Evolutionary conservation across 495 filamentous ascomycete species (phyloP).

Genomic region (Cairneyella variabilis): DNA sequence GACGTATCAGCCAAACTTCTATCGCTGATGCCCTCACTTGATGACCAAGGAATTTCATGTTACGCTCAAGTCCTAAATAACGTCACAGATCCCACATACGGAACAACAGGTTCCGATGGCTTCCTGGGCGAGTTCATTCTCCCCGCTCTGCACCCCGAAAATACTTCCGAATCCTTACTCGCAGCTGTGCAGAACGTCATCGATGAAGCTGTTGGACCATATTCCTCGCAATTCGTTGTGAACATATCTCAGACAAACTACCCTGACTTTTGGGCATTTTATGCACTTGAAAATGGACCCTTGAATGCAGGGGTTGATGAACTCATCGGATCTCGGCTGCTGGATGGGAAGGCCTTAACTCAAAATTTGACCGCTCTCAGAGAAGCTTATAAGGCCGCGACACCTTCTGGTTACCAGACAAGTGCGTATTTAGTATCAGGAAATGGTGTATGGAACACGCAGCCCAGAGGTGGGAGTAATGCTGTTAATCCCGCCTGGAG

Average conservation of each 20-base stretch:
- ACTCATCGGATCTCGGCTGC: conserved; percentile 35
- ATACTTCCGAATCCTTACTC: conserved; percentile 4
- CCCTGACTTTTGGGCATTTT: conserved; percentile 46
- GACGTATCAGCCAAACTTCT: conserved; percentile 35
- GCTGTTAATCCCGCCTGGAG: conserved; percentile 43
- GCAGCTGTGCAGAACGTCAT: background rate
- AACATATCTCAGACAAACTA: conserved; percentile 24
- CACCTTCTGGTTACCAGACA: background rate
- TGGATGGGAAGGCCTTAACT: conserved; percentile 30
- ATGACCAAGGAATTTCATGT: conserved; percentile 33
- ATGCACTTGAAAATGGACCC: conserved; percentile 30
- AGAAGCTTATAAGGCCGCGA: conserved; percentile 26
- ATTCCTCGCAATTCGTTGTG: background rate
- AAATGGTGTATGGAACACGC: conserved; percentile 33
- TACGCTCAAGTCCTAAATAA: conserved; percentile 25
- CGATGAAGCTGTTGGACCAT: background rate
- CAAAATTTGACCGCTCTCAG: conserved; percentile 21
- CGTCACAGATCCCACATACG: conserved; percentile 24
- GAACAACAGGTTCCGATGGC: conserved; percentile 16
- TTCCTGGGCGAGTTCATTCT: conserved; percentile 3
- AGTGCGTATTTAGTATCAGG: conserved; percentile 37
- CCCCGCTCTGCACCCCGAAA: conserved; percentile 12
- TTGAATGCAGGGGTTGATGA: conserved; percentile 33
- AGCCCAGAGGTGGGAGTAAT: conserved; percentile 27
- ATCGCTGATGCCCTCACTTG: conserved; percentile 33